Conservation (phyloP, 768 basidiomycete species). For the Sporobolomyces roseus region DNA sequence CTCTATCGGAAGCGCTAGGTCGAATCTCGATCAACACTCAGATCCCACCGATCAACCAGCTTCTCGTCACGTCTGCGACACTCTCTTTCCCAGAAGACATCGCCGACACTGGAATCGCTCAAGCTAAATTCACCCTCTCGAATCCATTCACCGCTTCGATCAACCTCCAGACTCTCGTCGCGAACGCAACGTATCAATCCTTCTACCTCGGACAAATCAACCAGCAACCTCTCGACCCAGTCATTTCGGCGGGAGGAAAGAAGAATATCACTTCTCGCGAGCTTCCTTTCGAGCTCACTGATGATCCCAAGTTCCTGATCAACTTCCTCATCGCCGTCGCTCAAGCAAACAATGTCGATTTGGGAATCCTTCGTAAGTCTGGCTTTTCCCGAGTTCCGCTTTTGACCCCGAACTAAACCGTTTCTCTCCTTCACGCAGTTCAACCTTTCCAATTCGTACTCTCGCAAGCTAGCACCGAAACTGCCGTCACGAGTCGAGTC, state of each 20-base stretch:
- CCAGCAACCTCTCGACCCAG: constrained; percentile 50
- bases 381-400: neutral
- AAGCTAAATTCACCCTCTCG: constrained; percentile 58
- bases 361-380: constrained; percentile 52
- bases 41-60: constrained; percentile 64
- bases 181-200: constrained; percentile 58
- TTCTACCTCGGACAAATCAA: constrained; percentile 56
- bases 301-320: constrained; percentile 62
- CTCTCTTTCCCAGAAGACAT: constrained; percentile 64
- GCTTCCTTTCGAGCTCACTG: constrained; percentile 58
- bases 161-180: constrained; percentile 58
- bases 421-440: neutral
- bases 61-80: constrained; percentile 57
- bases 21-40: constrained; percentile 59
- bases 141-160: constrained; percentile 75
- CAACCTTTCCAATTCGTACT: constrained; percentile 30
- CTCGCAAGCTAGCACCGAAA: constrained; percentile 32
- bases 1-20: constrained; percentile 61
- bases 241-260: constrained; percentile 60
- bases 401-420: constrained; percentile 50
- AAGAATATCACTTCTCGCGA: constrained; percentile 58
- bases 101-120: constrained; percentile 60
- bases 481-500: constrained; percentile 52
- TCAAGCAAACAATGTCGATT: constrained; percentile 57
- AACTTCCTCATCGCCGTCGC: constrained; percentile 57